Conservation (phyloP, 1,139 yeast genomes). For the Magnusiomyces paraingens region DNA sequence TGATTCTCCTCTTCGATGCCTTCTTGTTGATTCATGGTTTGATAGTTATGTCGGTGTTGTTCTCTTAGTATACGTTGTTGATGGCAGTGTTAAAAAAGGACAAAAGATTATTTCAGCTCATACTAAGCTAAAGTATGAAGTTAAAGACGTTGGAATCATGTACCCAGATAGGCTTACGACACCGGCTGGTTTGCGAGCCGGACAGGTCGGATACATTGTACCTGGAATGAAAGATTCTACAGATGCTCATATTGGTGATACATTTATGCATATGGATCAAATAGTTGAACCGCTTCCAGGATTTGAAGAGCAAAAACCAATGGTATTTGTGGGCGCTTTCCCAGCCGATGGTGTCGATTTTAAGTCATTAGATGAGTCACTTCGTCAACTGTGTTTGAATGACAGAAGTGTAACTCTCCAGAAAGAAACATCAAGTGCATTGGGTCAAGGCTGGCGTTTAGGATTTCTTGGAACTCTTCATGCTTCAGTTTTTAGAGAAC, state of each 20-base stretch:
- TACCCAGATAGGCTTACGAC: conserved; percentile 71
- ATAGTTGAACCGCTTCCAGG: conserved; percentile 80
- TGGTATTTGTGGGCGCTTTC: conserved; percentile 98
- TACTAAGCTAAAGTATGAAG: conserved; percentile 69
- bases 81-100: conserved; percentile 71
- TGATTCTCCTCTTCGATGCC: conserved; percentile 58
- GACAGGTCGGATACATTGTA: conserved; percentile 89
- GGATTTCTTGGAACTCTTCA: conserved; percentile 93
- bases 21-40: conserved; percentile 95
- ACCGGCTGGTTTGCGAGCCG: conserved; percentile 61
- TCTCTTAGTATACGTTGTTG: conserved; percentile 74
- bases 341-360: conserved; percentile 95
- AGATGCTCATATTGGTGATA: conserved; percentile 90
- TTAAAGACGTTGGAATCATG: conserved; percentile 92
- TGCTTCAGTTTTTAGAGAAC: conserved; percentile 88
- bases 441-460: conserved; percentile 96
- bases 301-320: conserved; percentile 93
- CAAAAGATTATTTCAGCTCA: conserved; percentile 73
- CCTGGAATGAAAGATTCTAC: conserved; percentile 88
- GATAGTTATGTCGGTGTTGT: conserved; percentile 94
- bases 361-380: conserved; percentile 81
- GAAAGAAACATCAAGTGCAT: conserved; percentile 86
- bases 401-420: conserved; percentile 88
- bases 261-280: conserved; percentile 65
- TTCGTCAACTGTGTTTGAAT: conserved; percentile 79